Base-by-base conservation (phyloP, 2,329 filamentous ascomycete species). In the Aspergillus sclerotialis region DNA sequence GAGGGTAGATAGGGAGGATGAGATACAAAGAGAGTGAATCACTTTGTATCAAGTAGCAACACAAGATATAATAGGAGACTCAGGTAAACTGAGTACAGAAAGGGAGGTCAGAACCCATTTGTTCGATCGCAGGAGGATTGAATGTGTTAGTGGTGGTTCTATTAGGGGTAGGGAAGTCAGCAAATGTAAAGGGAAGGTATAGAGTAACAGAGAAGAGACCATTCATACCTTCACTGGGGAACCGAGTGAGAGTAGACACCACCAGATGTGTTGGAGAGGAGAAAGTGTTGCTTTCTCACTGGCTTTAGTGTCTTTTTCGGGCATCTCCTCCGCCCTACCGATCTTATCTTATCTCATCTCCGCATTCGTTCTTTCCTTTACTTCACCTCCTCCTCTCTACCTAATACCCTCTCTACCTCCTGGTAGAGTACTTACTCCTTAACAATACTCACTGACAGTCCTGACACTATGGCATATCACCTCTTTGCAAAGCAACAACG, bases 291-390 rank as follows among this genome's bases (percentile, higher is more conserved):
- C n/a, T n/a, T n/a, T n/a, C 19, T 23, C 7, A 10, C 19, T 7
- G 19, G 7, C 7, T 23, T 23, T 6, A 23, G 19, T 23, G 7
- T 23, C 10, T 33, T 37, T 38, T 32, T 11, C 19, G 9, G 32
- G 32, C 39, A 32, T 29, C 32, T 30, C 35, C 38, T 33, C 42
- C 44, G 44, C 39, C 42, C 40, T 35, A 35, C 17, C 28, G 35
- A 50, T 50, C 48, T 50, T 50, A 50, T 50, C 53, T 58, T 59
- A 59, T 59, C 54, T 46, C 42, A 55, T 55, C 55, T 59, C 55
- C 55, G 52, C 56, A 49, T 49, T 50, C 41, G 30, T 17, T 30
- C 26, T 23, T 19, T 40, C 27, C 17, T 35, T 30, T 30, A 29
- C 39, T 23, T 35, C 36, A 36, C 12, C 35, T 32, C 32, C 28